These are phyloP conservation scores for Colletotrichum sp. DNA, from an alignment of 2,329 filamentous ascomycete species.

Conservation along the genomic window DNA sequence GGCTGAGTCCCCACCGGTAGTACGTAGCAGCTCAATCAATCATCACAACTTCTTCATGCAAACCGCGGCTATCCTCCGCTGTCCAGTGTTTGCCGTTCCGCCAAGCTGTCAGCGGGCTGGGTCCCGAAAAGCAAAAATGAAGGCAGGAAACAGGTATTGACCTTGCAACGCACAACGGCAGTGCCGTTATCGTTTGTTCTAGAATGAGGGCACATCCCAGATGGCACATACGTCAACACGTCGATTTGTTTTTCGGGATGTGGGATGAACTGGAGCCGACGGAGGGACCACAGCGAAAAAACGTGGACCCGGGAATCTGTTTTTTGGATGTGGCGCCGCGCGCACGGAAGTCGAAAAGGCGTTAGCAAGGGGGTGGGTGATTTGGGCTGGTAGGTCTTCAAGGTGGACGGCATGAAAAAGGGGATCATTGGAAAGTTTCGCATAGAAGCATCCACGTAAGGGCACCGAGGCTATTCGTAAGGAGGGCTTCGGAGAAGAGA, in stretches of 20 bases:
- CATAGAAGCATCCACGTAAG: background rate
- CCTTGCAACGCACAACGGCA: background rate
- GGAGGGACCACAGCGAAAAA: background rate
- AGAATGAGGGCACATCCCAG: background rate
- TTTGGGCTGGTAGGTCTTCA: background rate
- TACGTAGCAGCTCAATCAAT: background rate
- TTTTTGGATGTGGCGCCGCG: background rate
- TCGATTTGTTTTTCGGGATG: background rate
- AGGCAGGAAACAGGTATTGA: background rate
- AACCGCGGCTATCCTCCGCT: background rate
- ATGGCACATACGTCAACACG: background rate
- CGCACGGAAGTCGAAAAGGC: background rate
- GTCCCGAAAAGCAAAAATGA: background rate
- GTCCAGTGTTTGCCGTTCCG: background rate
- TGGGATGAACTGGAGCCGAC: background rate
- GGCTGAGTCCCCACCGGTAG: background rate
- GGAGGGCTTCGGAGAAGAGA: background rate
- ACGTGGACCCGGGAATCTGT: background rate
- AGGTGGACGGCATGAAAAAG: background rate
- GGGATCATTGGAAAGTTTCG: background rate
- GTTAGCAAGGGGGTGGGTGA: background rate
- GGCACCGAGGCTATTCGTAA: background rate
- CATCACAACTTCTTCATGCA: background rate
- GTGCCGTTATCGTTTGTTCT: background rate
- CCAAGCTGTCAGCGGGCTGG: background rate